These are phyloP conservation scores for Aspergillus saccharolyticus DNA, from an alignment of 495 filamentous ascomycete species.

Conservation along the genomic window DNA sequence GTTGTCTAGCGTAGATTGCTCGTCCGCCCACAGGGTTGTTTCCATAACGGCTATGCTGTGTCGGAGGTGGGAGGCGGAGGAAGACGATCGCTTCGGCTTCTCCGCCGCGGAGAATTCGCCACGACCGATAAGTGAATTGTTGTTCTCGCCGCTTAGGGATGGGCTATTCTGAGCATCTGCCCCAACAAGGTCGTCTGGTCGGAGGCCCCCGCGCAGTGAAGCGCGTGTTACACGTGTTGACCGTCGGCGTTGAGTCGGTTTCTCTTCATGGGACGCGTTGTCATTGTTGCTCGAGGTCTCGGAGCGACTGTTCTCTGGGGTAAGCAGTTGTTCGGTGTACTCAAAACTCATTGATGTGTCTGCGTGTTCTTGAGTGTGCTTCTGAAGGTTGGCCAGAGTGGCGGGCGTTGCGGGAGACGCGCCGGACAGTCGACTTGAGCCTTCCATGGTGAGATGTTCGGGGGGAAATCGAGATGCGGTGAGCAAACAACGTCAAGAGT, in stretches of 20 bases:
- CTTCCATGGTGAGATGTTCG: slow-evolving; percentile 12
- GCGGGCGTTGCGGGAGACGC: slow-evolving; percentile 33
- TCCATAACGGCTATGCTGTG: slow-evolving; percentile 47
- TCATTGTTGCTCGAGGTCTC: slow-evolving; percentile 48
- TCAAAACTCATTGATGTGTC: slow-evolving; percentile 39
- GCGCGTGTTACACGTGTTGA: slow-evolving; percentile 43
- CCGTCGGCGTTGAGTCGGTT: slow-evolving; percentile 30
- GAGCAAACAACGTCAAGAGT: background rate
- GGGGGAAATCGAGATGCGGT: slow-evolving; percentile 5
- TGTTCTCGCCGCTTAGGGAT: slow-evolving; percentile 18
- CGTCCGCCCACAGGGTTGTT: slow-evolving; percentile 33
- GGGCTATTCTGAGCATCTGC: slow-evolving; percentile 6
- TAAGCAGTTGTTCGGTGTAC: slow-evolving; percentile 42
- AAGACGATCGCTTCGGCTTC: slow-evolving; percentile 31
- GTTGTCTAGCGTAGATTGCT: slow-evolving; percentile 32
- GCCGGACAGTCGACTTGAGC: slow-evolving; percentile 16
- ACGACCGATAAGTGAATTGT: slow-evolving; percentile 34
- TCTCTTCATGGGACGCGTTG: slow-evolving; percentile 40
- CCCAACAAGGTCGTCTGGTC: slow-evolving; percentile 21
- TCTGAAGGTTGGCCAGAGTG: slow-evolving; percentile 29
- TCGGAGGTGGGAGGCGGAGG: slow-evolving; percentile 32
- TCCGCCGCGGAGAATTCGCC: slow-evolving; percentile 9
- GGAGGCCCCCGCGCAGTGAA: slow-evolving; percentile 30
- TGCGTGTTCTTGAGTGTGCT: slow-evolving; percentile 25
- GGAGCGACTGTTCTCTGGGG: slow-evolving; percentile 45